These are phyloP conservation scores for Orobanche coerulescens DNA, from an alignment of 257 asterid species.

Conservation along the genomic window DNA sequence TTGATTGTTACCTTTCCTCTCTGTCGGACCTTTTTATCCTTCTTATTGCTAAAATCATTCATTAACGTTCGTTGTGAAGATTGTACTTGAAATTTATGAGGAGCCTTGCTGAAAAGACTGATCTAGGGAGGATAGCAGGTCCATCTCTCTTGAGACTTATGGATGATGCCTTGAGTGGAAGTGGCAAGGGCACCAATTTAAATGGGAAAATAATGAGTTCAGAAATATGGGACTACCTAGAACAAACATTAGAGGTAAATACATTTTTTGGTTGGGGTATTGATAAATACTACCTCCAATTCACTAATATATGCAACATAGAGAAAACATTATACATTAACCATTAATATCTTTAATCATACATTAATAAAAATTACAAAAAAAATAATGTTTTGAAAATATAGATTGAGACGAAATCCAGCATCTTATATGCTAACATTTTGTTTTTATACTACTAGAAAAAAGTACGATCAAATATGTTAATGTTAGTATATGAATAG, in stretches of 20 bases:
- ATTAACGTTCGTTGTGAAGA: conserved; percentile 34
- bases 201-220: conserved; percentile 64
- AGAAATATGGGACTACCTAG: conserved; percentile 72
- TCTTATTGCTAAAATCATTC: conserved; percentile 8
- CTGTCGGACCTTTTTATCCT: background rate
- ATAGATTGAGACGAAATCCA: too few relatives aligned
- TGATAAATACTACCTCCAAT: too few relatives aligned
- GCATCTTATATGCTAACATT: too few relatives aligned
- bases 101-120: conserved; percentile 80
- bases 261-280: conserved; percentile 4
- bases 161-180: conserved; percentile 62
- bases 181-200: conserved; percentile 37
- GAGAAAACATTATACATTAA: too few relatives aligned
- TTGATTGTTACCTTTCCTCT: background rate
- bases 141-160: conserved; percentile 83
- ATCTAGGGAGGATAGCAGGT: conserved; percentile 75
- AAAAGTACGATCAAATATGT: too few relatives aligned
- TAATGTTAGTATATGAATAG: too few relatives aligned
- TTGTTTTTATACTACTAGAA: too few relatives aligned
- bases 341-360: too few relatives aligned
- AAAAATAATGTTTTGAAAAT: too few relatives aligned
- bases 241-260: conserved; percentile 55
- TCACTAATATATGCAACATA: too few relatives aligned
- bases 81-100: conserved; percentile 74
- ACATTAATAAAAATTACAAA: too few relatives aligned